A percentile compares a stretch with the other conserved stretches of the same genome.
Evolutionary conservation across 2,329 filamentous ascomycete species (phyloP).

Genomic region (Fusarium sacchari): DNA sequence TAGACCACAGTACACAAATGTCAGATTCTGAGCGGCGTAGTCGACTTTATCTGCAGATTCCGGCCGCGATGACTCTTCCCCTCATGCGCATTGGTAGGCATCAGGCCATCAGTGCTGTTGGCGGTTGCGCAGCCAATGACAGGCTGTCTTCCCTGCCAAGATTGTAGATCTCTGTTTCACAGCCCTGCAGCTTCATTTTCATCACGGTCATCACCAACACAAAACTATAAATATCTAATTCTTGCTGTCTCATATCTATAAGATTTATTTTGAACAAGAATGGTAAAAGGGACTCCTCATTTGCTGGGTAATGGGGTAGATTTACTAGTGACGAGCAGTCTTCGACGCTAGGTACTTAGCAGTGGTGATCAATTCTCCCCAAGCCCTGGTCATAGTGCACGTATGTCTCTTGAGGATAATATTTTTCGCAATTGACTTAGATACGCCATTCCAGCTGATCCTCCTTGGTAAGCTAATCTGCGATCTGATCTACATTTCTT

Average conservation of each 20-base stretch:
- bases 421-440: neutral
- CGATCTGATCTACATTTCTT: neutral
- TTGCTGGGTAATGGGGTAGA: neutral
- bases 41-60: neutral
- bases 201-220: neutral
- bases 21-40: neutral
- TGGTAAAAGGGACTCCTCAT: fast-evolving
- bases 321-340: neutral
- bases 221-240: neutral
- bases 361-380: fast-evolving
- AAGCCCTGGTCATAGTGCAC: neutral
- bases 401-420: fast-evolving
- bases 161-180: neutral
- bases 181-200: no score
- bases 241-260: neutral
- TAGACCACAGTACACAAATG: neutral
- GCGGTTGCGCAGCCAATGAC: conserved; percentile 1
- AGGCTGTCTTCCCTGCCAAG: no score
- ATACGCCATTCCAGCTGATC: neutral
- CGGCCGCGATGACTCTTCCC: neutral
- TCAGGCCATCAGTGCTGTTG: neutral
- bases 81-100: neutral
- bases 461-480: neutral
- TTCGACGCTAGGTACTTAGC: neutral
- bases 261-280: neutral